These are phyloP conservation scores for Nigrograna mackinnonii DNA, from an alignment of 2,329 filamentous ascomycete genomes.

Conservation along the genomic window DNA sequence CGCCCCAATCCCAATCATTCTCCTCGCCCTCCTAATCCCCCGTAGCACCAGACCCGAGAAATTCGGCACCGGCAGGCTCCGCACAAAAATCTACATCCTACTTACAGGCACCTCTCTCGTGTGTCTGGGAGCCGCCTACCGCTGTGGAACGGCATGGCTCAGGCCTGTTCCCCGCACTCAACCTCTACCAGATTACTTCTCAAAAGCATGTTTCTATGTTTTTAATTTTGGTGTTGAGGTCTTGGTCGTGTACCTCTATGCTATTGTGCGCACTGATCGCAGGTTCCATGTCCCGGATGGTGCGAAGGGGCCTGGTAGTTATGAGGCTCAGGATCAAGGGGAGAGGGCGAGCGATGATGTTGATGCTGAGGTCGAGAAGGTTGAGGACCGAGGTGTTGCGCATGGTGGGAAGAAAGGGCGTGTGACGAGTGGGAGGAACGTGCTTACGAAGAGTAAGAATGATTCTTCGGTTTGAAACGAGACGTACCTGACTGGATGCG, in stretches of 20 bases:
- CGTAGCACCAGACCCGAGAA: conserved; percentile 45
- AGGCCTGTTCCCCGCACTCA: conserved; percentile 49
- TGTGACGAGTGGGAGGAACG: no score
- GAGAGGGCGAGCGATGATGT: no score
- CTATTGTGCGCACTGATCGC: conserved; percentile 70
- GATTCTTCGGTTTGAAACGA: no score
- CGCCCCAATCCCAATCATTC: conserved; percentile 64
- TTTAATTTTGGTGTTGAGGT: conserved; percentile 80
- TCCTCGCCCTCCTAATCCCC: conserved; percentile 52
- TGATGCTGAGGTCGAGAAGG: no score
- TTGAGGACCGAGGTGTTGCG: no score
- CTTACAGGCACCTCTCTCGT: conserved; percentile 63
- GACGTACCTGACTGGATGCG: no score
- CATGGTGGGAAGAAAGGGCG: no score
- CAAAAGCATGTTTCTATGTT: conserved; percentile 74
- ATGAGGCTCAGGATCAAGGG: no score
- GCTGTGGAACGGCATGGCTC: conserved; percentile 63
- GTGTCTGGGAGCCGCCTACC: conserved; percentile 70
- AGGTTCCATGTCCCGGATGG: conserved; percentile 77
- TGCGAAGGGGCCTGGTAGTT: conserved; percentile 52
- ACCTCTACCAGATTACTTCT: conserved; percentile 70
- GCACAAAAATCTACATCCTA: conserved; percentile 69
- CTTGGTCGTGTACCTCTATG: conserved; percentile 68
- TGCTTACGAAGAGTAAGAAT: no score
- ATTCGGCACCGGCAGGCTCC: conserved; percentile 71